Conservation (phyloP, 192 early-diverging fungal genomes). For the Backusella parvicylindrica region DNA sequence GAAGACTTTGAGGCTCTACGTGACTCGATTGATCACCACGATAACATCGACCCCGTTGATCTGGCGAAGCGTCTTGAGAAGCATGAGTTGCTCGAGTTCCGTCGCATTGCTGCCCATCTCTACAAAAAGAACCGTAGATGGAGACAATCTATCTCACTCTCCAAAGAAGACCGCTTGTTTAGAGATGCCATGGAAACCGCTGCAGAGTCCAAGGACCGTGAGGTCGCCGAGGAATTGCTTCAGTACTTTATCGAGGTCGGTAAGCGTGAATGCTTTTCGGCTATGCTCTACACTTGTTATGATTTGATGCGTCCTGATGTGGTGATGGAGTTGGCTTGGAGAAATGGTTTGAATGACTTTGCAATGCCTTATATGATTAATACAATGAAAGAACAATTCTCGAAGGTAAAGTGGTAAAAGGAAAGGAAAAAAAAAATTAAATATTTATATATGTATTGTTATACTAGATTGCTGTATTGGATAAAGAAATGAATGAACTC, state of each 20-base stretch:
- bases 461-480: conserved; percentile 45
- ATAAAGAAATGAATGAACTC: conserved; percentile 54
- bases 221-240: conserved; percentile 92
- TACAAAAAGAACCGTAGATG: conserved; percentile 97
- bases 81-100: conserved; percentile 96
- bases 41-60: conserved; percentile 92
- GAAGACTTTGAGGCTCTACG: conserved; percentile 93
- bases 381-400: conserved; percentile 79
- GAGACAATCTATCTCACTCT: conserved; percentile 90
- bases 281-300: conserved; percentile 91
- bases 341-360: conserved; percentile 85
- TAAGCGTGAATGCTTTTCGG: conserved; percentile 92
- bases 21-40: conserved; percentile 91
- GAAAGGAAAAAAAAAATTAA: no score
- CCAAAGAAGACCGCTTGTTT: conserved; percentile 96
- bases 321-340: conserved; percentile 92
- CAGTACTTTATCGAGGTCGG: conserved; percentile 93
- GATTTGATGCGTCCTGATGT: conserved; percentile 92
- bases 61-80: conserved; percentile 91
- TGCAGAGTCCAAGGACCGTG: conserved; percentile 80
- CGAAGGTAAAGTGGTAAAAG: conserved; percentile 58
- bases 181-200: conserved; percentile 99
- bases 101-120: conserved; percentile 93
- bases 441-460: background rate
- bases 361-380: conserved; percentile 99